Conservation (phyloP, 768 basidiomycete genomes). For the Neoboletus brunneissimus region DNA sequence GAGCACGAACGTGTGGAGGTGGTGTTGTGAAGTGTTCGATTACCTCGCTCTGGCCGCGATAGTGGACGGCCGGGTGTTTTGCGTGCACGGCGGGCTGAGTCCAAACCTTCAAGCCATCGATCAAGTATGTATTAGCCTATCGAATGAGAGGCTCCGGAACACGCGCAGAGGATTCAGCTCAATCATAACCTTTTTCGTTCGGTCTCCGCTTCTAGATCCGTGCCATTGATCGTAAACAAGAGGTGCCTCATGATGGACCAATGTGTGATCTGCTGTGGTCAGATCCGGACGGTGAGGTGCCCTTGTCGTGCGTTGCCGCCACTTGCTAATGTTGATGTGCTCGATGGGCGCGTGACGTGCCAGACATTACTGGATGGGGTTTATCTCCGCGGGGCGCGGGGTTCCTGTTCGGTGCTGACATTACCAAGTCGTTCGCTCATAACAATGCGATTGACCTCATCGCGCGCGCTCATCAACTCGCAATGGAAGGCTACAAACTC, state of each 20-base stretch:
- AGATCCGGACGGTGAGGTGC: constrained; percentile 83
- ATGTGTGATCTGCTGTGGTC: constrained; percentile 99
- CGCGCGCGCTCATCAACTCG: constrained; percentile 95
- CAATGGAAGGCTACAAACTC: constrained; percentile 96
- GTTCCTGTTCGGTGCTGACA: constrained; percentile 90
- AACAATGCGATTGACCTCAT: constrained; percentile 92
- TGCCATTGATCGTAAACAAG: constrained; percentile 91
- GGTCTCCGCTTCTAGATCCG: constrained; percentile 62
- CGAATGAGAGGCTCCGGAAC: constrained; percentile 19
- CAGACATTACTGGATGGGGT: constrained; percentile 93
- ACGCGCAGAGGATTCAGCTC: constrained; percentile 12
- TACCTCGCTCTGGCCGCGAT: constrained; percentile 92
- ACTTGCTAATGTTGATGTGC: constrained; percentile 24
- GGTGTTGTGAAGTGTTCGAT: constrained; percentile 98
- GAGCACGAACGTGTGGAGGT: constrained; percentile 90
- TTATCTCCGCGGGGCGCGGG: constrained; percentile 97
- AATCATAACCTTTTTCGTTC: constrained; percentile 22
- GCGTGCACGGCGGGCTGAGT: constrained; percentile 95
- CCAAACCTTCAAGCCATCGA: constrained; percentile 84
- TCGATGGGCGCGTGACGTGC: constrained; percentile 1
- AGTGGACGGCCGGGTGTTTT: constrained; percentile 96
- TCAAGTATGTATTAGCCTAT: constrained; percentile 56
- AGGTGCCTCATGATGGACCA: constrained; percentile 96
- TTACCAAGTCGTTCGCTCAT: constrained; percentile 86
- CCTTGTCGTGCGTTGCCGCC: constrained; percentile 5